A percentile compares a stretch with the other conserved stretches of the same genome.
Evolutionary conservation across 805 yeast species (phyloP).

Genomic region (Maudiozyma bulderi): DNA sequence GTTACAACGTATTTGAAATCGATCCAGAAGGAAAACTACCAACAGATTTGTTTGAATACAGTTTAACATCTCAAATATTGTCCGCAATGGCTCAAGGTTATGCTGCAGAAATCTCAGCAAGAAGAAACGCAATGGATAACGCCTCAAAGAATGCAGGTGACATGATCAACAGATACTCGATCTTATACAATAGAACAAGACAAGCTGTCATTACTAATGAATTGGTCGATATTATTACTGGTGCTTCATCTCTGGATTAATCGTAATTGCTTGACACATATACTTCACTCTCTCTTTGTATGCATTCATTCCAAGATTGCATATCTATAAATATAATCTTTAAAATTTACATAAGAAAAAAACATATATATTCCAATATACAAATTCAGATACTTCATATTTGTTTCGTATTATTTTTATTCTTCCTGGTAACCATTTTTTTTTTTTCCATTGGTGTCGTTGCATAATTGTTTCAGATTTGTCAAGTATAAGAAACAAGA

Average conservation of each 20-base stretch:
- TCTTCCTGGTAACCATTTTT: no score
- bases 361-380: neutral
- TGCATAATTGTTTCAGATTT: no score
- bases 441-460: no score
- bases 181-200: constrained; percentile 98
- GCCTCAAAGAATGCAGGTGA: constrained; percentile 99
- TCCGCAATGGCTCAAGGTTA: constrained; percentile 96
- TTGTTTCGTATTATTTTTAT: no score
- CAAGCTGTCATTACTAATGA: constrained; percentile 96
- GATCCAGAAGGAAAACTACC: constrained; percentile 62
- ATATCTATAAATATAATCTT: no score
- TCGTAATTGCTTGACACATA: neutral
- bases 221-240: constrained; percentile 98
- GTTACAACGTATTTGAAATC: constrained; percentile 71
- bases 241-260: constrained; percentile 97
- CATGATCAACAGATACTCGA: constrained; percentile 92
- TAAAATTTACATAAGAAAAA: no score
- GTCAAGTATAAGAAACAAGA: no score
- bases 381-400: neutral
- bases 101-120: constrained; percentile 94
- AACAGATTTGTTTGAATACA: constrained; percentile 70
- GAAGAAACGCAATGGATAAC: constrained; percentile 99
- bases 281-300: neutral
- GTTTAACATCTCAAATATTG: constrained; percentile 81
- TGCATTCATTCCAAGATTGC: neutral